phyloP scores from a whole-genome alignment of 495 filamentous ascomycete species.

The Penicillium coprophilum region DNA sequence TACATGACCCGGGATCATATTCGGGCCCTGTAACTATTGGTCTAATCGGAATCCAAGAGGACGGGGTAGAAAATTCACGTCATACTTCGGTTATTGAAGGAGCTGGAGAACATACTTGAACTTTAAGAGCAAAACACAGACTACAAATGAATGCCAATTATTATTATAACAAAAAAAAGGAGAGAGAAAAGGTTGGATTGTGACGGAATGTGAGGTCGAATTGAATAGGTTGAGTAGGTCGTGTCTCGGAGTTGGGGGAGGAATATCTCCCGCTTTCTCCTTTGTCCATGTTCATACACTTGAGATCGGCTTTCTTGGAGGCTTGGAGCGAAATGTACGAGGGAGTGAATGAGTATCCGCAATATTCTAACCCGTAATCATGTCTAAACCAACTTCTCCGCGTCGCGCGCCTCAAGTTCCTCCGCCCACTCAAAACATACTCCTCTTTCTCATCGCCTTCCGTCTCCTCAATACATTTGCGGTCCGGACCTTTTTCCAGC shows the following conservation, averaged over 20 bases:
- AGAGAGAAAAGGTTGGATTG: background rate
- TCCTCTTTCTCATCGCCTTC: constrained; percentile 67
- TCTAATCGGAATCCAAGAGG: constrained; percentile 1
- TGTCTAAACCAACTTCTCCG: constrained; percentile 18
- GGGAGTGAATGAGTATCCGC: background rate
- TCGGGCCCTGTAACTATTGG: background rate
- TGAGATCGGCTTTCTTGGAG: background rate
- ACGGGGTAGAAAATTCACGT: background rate
- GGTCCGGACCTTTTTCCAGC: constrained; percentile 94
- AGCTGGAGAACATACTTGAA: background rate
- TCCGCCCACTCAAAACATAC: constrained; percentile 35
- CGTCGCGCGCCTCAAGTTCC: constrained; percentile 26
- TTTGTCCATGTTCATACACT: background rate
- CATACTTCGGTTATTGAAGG: constrained; percentile 9
- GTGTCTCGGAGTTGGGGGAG: background rate
- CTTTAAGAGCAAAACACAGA: background rate
- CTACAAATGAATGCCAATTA: background rate
- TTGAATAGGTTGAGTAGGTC: background rate
- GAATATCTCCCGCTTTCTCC: background rate
- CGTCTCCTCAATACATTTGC: constrained; percentile 83
- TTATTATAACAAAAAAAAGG: background rate
- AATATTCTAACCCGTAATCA: constrained; percentile 5
- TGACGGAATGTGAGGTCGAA: background rate
- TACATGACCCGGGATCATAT: background rate
- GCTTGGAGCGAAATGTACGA: constrained; percentile 1